Evolutionary conservation across 164 flowering plant genomes (phyloP), one percentile per base, ranked within the genome.

Genomic region (Buxus sempervirens): DNA sequence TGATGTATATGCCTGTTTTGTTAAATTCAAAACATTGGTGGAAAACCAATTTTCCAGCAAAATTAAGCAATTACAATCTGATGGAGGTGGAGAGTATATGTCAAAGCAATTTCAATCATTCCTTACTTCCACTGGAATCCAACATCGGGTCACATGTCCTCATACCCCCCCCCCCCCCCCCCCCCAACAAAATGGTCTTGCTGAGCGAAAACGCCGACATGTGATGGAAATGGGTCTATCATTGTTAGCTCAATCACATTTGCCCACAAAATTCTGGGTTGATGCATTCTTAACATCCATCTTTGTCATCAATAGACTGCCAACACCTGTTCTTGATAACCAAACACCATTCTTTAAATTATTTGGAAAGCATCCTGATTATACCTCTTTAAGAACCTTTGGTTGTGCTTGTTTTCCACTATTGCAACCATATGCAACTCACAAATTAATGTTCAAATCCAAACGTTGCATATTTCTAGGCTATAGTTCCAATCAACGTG

Each of bases 381-480:
- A 48, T 26, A 21, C 56, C 3, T 49, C 23, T 19, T 36, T 45
- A 6, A 9, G 38, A 1, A 10, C 25, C 10, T 63, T 63, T 49
- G 56, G 56, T 23, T 63, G 55, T 25, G 32, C 66, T 21, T 63
- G 66, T 49, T 63, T 23, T 25, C 66, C 56, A 21, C 9, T 14
- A 5, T 32, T 63, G 3, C n/a, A 38, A 23, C 66, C 56, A 21
- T 63, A 63, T 49, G 49, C 48, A n/a, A 0, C n/a, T 26, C 10
- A 48, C 36, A 63, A 63, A 24, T 18, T 63, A 4, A 10, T 12
- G 18, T 63, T 63, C 15, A n/a, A 21, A 42, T 22, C 32, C 56
- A 63, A 63, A 63, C 24, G 24, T 21, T 63, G 38, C 27, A 16
- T 48, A 20, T 63, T 63, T 23, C 21, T 63, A 45, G 66, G 66